Evolutionary conservation across 805 yeast genomes (phyloP).

Genomic region (Starmerella floris): DNA sequence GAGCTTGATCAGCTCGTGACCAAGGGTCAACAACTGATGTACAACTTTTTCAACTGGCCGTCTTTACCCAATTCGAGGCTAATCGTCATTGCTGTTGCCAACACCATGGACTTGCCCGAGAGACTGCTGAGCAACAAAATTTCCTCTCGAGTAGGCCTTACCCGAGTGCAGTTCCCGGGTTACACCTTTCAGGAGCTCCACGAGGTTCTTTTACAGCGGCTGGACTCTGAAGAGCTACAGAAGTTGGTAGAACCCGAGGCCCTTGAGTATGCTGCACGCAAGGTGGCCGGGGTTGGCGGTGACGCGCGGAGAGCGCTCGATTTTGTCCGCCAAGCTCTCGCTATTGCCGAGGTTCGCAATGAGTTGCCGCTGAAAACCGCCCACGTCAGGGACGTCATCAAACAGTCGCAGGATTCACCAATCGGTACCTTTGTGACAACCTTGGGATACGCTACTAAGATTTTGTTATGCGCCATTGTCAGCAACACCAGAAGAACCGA

Average conservation of each 20-base stretch:
- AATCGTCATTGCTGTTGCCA: slow-evolving; percentile 85
- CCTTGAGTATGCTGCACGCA: slow-evolving; percentile 79
- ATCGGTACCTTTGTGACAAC: slow-evolving; percentile 43
- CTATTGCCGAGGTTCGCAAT: slow-evolving; percentile 31
- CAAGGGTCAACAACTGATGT: slow-evolving; percentile 65
- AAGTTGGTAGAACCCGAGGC: slow-evolving; percentile 33
- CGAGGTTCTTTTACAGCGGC: slow-evolving; percentile 56
- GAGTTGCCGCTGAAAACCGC: slow-evolving; percentile 40
- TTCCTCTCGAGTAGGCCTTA: slow-evolving; percentile 78
- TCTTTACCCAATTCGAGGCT: slow-evolving; percentile 64
- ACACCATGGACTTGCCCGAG: slow-evolving; percentile 95
- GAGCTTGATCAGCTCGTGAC: slow-evolving; percentile 88
- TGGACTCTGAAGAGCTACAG: slow-evolving; percentile 31
- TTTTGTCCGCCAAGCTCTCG: slow-evolving; percentile 79
- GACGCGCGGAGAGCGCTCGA: slow-evolving; percentile 90
- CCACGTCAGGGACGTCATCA: slow-evolving; percentile 67
- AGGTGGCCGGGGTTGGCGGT: slow-evolving; percentile 92
- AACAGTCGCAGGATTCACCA: slow-evolving; percentile 68
- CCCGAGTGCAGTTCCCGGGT: slow-evolving; percentile 78
- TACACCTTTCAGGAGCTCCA: slow-evolving; percentile 70
- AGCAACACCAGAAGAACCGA: slow-evolving; percentile 55
- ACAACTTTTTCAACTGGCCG: slow-evolving; percentile 97
- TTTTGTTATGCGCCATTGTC: slow-evolving; percentile 57
- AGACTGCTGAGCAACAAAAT: slow-evolving; percentile 74
- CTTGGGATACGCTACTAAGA: slow-evolving; percentile 55